Evolutionary conservation across 441 rosid species (phyloP).

Genomic region (Gossypium trilobum): DNA sequence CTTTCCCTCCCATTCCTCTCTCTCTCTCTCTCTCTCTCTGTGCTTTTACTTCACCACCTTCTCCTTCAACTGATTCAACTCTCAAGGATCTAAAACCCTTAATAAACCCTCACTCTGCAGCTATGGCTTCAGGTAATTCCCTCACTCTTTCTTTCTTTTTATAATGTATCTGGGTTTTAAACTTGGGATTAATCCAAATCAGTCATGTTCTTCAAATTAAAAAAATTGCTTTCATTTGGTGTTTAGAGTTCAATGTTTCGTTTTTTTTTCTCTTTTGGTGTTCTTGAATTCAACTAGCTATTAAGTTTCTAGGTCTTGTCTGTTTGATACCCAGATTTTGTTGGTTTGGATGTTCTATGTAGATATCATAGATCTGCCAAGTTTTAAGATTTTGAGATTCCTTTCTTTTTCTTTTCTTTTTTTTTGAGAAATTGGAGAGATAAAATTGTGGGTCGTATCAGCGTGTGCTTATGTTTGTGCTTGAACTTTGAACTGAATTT

Average conservation of each 20-base stretch:
- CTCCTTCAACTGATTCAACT: not conserved
- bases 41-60: not conserved
- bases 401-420: not conserved
- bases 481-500: not conserved
- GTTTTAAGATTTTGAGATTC: not conserved
- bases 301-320: not conserved
- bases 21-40: not conserved
- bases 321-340: not conserved
- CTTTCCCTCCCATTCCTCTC: not conserved
- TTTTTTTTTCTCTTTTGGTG: not conserved
- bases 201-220: not conserved
- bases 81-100: not conserved
- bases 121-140: conserved; percentile 29
- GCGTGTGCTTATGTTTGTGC: not conserved
- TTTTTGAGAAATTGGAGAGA: not conserved
- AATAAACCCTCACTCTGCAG: not conserved
- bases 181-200: not conserved
- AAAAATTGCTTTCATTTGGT: not conserved
- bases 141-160: not conserved
- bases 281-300: conserved; percentile 7
- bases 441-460: not conserved
- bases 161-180: not conserved
- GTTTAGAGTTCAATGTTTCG: not conserved
- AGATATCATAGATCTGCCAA: not conserved
- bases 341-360: not conserved